Evolutionary conservation across 805 yeast genomes (phyloP).

Genomic region (Metschnikowia lochheadii): DNA sequence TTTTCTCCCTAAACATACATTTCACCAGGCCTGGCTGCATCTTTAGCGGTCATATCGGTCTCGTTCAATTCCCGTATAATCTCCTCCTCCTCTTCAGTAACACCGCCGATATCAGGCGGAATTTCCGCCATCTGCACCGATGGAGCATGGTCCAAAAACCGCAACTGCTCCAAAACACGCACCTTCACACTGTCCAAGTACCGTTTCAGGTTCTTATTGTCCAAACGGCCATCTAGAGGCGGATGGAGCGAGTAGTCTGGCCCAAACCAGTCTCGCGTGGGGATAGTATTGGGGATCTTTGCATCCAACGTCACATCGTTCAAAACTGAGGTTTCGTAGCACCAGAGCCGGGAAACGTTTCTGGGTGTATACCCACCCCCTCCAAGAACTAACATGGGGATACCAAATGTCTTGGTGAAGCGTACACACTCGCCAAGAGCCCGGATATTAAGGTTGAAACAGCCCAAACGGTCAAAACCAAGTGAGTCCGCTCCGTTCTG

Average conservation of each 20-base stretch:
- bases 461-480: conserved; percentile 89
- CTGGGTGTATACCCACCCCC: conserved; percentile 99
- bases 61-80: conserved; percentile 35
- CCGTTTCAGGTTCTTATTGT: conserved; percentile 79
- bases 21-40: conserved; percentile 26
- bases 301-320: conserved; percentile 52
- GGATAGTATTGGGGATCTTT: conserved; percentile 59
- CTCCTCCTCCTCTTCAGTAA: conserved; percentile 42
- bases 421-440: conserved; percentile 97
- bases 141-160: conserved; percentile 87
- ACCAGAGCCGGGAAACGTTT: conserved; percentile 92
- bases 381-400: conserved; percentile 88
- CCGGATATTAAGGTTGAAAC: conserved; percentile 84
- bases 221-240: conserved; percentile 48
- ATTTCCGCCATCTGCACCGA: conserved; percentile 88
- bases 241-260: conserved; percentile 93
- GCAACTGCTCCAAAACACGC: conserved; percentile 72
- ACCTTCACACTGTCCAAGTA: conserved; percentile 76
- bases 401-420: conserved; percentile 80
- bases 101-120: conserved; percentile 61
- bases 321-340: conserved; percentile 83
- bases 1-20: conserved; percentile 9
- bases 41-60: conserved; percentile 22
- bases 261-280: conserved; percentile 78
- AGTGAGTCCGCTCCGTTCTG: conserved; percentile 98